Evolutionary conservation across 1,139 yeast genomes (phyloP).

Genomic region (Suhomyces atakaporum): DNA sequence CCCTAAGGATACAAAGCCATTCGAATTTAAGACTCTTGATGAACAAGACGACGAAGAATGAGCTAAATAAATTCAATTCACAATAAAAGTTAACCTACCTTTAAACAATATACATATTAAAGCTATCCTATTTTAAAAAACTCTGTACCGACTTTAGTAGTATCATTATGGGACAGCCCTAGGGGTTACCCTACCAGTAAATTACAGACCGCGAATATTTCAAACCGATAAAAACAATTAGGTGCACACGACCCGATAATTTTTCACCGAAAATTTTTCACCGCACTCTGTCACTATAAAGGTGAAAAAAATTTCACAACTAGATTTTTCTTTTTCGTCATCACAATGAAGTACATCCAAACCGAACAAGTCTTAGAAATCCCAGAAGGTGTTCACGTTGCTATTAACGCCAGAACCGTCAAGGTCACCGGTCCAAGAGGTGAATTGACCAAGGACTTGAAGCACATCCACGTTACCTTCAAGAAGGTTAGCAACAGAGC

Average conservation of each 20-base stretch:
- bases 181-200: slow-evolving; percentile 6
- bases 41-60: slow-evolving; percentile 45
- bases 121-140: too few species aligned
- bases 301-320: slow-evolving; percentile 4
- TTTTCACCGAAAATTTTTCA: slow-evolving; percentile 13
- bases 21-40: slow-evolving; percentile 66
- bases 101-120: not conserved
- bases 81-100: not conserved
- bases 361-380: slow-evolving; percentile 88
- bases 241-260: slow-evolving; percentile 9
- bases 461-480: slow-evolving; percentile 96
- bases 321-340: slow-evolving; percentile 15
- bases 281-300: slow-evolving; percentile 2
- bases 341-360: slow-evolving; percentile 85
- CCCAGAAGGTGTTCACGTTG: slow-evolving; percentile 93
- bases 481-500: slow-evolving; percentile 67
- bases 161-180: not conserved
- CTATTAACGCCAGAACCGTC: slow-evolving; percentile 88
- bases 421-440: slow-evolving; percentile 99
- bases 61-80: too few species aligned
- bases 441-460: slow-evolving; percentile 83
- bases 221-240: slow-evolving; percentile 2
- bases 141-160: too few species aligned
- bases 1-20: slow-evolving; percentile 48
- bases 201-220: slow-evolving; percentile 5